Base-by-base conservation (phyloP, 306 rosid species). In the Malus sylvestris region DNA sequence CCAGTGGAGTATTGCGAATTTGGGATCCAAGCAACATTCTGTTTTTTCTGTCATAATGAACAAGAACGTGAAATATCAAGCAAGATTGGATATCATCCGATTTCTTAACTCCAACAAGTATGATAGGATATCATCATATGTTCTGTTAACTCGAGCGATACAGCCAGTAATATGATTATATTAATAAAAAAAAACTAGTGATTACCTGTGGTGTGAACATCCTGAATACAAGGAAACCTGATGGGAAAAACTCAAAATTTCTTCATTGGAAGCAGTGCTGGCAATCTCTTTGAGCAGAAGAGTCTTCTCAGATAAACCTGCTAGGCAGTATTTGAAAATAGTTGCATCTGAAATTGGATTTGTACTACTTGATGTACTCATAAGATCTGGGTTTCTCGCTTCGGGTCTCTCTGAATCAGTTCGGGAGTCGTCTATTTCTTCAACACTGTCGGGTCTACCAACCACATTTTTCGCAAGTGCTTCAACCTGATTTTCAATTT, bases 281-380 rank as follows among this genome's bases (percentile, higher is more conserved):
- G 90, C 91, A 81, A 95, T 90, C 82, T 95, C 97, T 89, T 88
- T 95, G 79, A 95, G 98, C 87, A 95, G 81, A 58, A 86, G 91
- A 67, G 91, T 86, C 83, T 85, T 95, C 86, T 95, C 98, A 76
- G 82, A 23, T 79, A 95, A 80, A 86, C 86, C 82, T 42, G 96
- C 93, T 76, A 95, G 84, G 82, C 92, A 89, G 85, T 95, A 95
- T 82, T 89, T 95, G 81, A 95, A 95, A 81, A 92, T 75, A 69
- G 88, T 84, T 72, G 81, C 80, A 76, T 95, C 98, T 12, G 96
- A 90, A 68, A 92, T 79, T 67, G 84, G 90, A 79, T 81, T 90
- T 84, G 81, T 78, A 79, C 82, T 82, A 80, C 81, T 77, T 79
- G 82, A 77, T 71, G 80, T 75, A 67, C 58, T 83, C 79, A 85